A percentile compares a stretch with the other conserved stretches of the same genome.
These are phyloP conservation scores for Tilletia caries DNA, from an alignment of 1,284 basidiomycete genomes.

Conservation along the genomic window DNA sequence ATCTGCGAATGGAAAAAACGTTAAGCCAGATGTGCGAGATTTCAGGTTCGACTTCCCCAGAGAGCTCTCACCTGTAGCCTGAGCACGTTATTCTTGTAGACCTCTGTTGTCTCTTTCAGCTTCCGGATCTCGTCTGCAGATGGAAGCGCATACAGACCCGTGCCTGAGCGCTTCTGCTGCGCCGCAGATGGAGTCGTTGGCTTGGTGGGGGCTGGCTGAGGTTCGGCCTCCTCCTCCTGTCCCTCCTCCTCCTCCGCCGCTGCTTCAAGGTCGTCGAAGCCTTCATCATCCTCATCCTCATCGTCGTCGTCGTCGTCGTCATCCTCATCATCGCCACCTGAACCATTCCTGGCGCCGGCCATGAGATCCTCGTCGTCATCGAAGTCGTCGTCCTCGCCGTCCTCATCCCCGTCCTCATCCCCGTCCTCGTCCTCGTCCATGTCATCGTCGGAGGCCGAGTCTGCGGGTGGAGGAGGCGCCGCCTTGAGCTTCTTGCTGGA, in stretches of 20 bases:
- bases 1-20: slow-evolving; percentile 19
- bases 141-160: slow-evolving; percentile 57
- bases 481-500: slow-evolving; percentile 12
- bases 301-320: slow-evolving; percentile 15
- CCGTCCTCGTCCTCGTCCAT: slow-evolving; percentile 4
- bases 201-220: slow-evolving; percentile 4
- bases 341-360: slow-evolving; percentile 30
- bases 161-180: slow-evolving; percentile 19
- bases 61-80: slow-evolving; percentile 67
- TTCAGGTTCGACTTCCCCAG: not conserved
- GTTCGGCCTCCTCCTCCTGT: slow-evolving; percentile 14
- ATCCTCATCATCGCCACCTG: slow-evolving; percentile 32
- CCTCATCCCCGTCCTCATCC: slow-evolving; percentile 20
- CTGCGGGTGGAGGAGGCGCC: not conserved
- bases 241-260: slow-evolving; percentile 30
- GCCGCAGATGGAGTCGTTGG: not conserved
- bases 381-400: slow-evolving; percentile 43
- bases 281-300: slow-evolving; percentile 30
- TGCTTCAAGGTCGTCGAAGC: slow-evolving; percentile 46
- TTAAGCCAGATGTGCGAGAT: not conserved
- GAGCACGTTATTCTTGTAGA: slow-evolving; percentile 78
- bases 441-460: not conserved
- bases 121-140: slow-evolving; percentile 67
- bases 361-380: slow-evolving; percentile 44
- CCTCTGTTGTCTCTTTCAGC: slow-evolving; percentile 72